Percentiles rank a stretch among this genome's conserved stretches.
Evolutionary conservation across 257 asterid genomes (phyloP).

Genomic region (Leonotis leonurus): DNA sequence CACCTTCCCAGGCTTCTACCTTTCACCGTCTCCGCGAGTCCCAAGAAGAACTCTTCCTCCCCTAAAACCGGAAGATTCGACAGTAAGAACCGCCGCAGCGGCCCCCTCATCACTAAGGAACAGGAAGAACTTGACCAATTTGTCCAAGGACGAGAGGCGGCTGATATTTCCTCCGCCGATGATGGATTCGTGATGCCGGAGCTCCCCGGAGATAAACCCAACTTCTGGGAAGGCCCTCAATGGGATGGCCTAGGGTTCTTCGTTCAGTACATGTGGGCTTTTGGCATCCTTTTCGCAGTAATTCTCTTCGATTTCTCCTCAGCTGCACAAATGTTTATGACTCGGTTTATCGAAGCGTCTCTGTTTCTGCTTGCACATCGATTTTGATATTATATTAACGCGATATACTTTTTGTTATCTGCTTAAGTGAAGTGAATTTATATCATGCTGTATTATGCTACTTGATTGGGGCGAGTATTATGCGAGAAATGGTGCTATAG

Average conservation of each 20-base stretch:
- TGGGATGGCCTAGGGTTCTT: conserved; percentile 90
- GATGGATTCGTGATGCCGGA: conserved; percentile 71
- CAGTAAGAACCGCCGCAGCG: conserved; percentile 56
- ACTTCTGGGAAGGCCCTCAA: conserved; percentile 86
- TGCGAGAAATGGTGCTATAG: background rate
- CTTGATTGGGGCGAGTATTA: background rate
- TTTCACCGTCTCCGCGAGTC: conserved; percentile 52
- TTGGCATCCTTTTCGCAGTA: conserved; percentile 85
- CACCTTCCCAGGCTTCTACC: conserved; percentile 24
- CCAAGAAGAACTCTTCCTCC: conserved; percentile 50
- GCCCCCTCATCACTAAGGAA: conserved; percentile 45
- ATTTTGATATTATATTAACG: background rate
- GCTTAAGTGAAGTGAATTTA: background rate
- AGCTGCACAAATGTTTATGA: no score
- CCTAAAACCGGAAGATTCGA: conserved; percentile 58
- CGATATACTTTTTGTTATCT: background rate
- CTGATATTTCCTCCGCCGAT: conserved; percentile 26
- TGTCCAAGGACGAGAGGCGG: conserved; percentile 11
- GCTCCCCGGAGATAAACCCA: conserved; percentile 66
- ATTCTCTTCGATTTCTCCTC: background rate
- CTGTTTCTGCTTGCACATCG: background rate
- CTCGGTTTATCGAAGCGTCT: no score
- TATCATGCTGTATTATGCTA: background rate
- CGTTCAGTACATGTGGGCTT: conserved; percentile 91
- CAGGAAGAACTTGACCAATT: conserved; percentile 28